phyloP scores from a whole-genome alignment of 306 rosid genomes.

The Sphenostylis stenocarpa region DNA sequence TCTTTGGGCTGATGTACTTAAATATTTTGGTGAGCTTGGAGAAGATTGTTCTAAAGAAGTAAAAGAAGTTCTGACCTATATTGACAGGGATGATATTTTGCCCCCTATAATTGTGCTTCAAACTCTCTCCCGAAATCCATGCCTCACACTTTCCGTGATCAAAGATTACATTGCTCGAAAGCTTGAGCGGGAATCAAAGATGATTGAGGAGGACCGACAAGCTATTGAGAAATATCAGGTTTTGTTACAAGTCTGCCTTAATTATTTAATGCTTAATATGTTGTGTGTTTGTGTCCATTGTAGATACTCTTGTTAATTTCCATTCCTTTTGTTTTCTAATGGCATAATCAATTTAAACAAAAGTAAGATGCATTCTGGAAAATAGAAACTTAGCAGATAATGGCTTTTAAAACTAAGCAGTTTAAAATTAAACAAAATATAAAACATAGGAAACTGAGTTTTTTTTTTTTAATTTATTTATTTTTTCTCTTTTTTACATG shows the following conservation, averaged over 20 bases:
- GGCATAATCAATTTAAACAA: not conserved
- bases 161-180: constrained; percentile 94
- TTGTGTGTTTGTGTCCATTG: constrained; percentile 6
- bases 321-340: constrained; percentile 14
- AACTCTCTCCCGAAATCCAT: constrained; percentile 83
- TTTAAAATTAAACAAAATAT: not conserved
- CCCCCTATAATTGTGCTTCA: constrained; percentile 96
- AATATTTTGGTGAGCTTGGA: constrained; percentile 98
- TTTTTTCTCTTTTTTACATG: not conserved
- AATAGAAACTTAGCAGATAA: not conserved
- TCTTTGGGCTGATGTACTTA: constrained; percentile 94
- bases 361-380: not conserved
- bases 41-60: constrained; percentile 99
- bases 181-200: constrained; percentile 93
- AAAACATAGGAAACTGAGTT: not conserved
- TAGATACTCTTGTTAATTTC: not conserved
- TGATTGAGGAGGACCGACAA: constrained; percentile 87
- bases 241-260: constrained; percentile 25
- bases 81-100: constrained; percentile 93
- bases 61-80: constrained; percentile 87
- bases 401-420: constrained; percentile 4
- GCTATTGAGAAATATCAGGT: constrained; percentile 97
- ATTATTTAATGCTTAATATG: constrained; percentile 15
- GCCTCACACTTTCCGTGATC: constrained; percentile 90
- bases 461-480: too few relatives aligned